These are phyloP conservation scores for Eleusine coracana DNA, from an alignment of 176 grass and related monocot species.

Conservation along the genomic window DNA sequence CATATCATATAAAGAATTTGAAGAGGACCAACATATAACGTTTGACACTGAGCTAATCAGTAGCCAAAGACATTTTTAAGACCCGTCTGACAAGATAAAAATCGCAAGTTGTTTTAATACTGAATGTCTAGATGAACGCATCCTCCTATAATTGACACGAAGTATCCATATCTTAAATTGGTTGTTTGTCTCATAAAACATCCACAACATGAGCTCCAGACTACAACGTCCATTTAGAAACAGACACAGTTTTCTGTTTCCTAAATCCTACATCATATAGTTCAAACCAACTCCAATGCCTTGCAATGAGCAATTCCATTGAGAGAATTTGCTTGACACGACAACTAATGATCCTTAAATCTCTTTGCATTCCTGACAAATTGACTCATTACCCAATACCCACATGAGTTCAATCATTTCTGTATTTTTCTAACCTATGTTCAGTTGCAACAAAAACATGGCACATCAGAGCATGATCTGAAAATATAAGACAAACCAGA, in stretches of 20 bases:
- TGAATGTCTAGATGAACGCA: conserved; percentile 1
- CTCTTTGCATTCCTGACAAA: conserved; percentile 4
- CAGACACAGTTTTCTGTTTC: neutral
- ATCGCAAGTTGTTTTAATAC: neutral
- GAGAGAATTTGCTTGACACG: neutral
- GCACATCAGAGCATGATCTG: neutral
- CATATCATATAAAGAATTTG: conserved; percentile 9
- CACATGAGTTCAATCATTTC: neutral
- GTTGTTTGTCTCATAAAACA: neutral
- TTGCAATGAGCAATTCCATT: neutral
- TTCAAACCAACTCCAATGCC: neutral
- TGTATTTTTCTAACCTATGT: neutral
- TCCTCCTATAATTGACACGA: neutral
- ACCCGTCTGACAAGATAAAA: neutral
- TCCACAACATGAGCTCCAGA: neutral
- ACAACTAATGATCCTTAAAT: neutral
- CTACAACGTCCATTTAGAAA: neutral
- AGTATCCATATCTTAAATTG: neutral
- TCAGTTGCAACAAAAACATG: neutral
- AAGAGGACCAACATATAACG: neutral
- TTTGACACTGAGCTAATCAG: neutral
- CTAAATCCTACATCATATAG: conserved; percentile 18
- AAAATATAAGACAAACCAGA: conserved; percentile 9
- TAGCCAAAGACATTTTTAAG: neutral
- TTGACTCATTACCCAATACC: neutral